These are phyloP conservation scores for Heliophila coronopifolia DNA, from an alignment of 441 rosid genomes.

Conservation along the genomic window DNA sequence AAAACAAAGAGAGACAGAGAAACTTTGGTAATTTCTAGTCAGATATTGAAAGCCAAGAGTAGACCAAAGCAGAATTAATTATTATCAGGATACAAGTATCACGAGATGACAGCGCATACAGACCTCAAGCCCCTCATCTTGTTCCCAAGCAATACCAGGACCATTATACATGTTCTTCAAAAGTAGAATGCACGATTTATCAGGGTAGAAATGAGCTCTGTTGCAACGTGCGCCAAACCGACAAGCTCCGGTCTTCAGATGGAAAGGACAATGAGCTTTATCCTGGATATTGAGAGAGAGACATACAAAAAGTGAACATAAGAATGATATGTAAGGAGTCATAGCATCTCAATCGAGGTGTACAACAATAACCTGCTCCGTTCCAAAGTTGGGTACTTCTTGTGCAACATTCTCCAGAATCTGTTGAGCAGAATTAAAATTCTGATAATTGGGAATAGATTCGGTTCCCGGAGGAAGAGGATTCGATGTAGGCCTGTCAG, in stretches of 20 bases:
- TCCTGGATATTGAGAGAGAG: slow-evolving; percentile 41
- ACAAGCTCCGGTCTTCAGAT: slow-evolving; percentile 94
- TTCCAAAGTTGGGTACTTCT: slow-evolving; percentile 89
- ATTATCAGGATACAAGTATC: slow-evolving; percentile 80
- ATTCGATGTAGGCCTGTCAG: slow-evolving; percentile 77
- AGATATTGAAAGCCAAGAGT: background rate
- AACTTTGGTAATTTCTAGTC: background rate
- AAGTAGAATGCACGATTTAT: slow-evolving; percentile 71
- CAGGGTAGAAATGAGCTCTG: slow-evolving; percentile 91
- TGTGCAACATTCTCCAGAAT: slow-evolving; percentile 68
- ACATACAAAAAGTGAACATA: background rate
- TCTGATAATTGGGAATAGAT: slow-evolving; percentile 45
- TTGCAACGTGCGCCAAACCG: slow-evolving; percentile 92
- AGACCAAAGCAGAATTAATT: slow-evolving; percentile 14
- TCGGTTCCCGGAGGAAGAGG: slow-evolving; percentile 81
- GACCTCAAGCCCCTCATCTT: slow-evolving; percentile 99
- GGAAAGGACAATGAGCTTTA: slow-evolving; percentile 98
- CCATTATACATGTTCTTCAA: slow-evolving; percentile 92
- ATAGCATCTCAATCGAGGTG: background rate
- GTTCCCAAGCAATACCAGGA: slow-evolving; percentile 92
- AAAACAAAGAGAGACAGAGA: slow-evolving; percentile 9
- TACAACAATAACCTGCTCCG: slow-evolving; percentile 59
- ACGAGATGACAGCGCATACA: slow-evolving; percentile 64
- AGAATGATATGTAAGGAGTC: background rate
- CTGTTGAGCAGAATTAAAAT: slow-evolving; percentile 55